A percentile compares a stretch with the other conserved stretches of the same genome.
Evolutionary conservation across 306 rosid species (phyloP).

Genomic region (Notholithocarpus densiflorus): DNA sequence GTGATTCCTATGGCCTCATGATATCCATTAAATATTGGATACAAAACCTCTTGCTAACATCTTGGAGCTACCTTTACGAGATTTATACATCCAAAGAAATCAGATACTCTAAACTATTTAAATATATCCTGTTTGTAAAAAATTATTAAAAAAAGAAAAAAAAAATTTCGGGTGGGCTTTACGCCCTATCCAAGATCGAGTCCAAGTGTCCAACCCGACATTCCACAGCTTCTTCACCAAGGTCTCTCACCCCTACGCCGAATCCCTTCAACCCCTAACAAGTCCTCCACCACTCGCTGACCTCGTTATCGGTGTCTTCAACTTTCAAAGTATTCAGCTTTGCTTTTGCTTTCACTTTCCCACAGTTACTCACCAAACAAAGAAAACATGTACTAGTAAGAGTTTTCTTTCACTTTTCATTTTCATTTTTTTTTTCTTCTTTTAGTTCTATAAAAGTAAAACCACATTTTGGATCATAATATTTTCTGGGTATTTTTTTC

Average conservation of each 20-base stretch:
- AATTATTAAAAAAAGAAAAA: too few species aligned
- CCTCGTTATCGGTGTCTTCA: too few species aligned
- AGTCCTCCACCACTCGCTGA: too few species aligned
- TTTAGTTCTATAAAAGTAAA: not conserved
- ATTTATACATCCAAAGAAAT: accelerated
- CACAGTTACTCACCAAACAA: not conserved
- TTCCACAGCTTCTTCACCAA: too few species aligned
- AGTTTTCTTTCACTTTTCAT: not conserved
- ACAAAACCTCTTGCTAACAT: accelerated
- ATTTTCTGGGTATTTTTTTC: not conserved
- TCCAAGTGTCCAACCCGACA: too few species aligned
- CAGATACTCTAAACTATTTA: too few species aligned
- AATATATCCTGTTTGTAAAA: too few species aligned
- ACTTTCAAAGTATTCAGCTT: not conserved
- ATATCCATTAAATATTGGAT: accelerated
- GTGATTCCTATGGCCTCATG: accelerated
- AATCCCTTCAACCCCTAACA: too few species aligned
- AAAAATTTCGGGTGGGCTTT: too few species aligned
- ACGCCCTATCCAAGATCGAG: too few species aligned
- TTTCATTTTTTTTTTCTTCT: not conserved
- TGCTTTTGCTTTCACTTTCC: not conserved
- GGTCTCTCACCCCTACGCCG: too few species aligned
- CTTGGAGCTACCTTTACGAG: accelerated
- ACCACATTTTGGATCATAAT: not conserved
- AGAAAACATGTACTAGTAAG: not conserved